These are phyloP conservation scores for Pythium coloratum DNA, from an alignment of 352 stramenopile species.

Conservation along the genomic window DNA sequence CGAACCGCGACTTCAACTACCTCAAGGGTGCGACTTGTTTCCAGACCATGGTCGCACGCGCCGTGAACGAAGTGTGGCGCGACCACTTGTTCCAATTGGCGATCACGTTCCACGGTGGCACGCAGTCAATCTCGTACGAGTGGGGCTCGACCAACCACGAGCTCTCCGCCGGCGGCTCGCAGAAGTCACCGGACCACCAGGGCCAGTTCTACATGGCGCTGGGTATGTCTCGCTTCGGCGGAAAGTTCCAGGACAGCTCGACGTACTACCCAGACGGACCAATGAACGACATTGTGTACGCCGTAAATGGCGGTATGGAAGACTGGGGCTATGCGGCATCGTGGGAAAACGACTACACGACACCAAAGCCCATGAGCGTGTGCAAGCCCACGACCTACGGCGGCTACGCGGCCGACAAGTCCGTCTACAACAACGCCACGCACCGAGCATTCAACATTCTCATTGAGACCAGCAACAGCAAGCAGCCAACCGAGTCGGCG, in stretches of 20 bases:
- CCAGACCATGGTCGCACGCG: conserved; percentile 91
- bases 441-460: conserved; percentile 94
- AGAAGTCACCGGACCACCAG: conserved; percentile 54
- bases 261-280: conserved; percentile 62
- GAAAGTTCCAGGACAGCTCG: conserved; percentile 56
- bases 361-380: conserved; percentile 45
- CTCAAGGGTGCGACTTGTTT: conserved; percentile 84
- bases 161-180: conserved; percentile 38
- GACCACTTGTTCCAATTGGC: conserved; percentile 95
- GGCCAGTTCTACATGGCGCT: conserved; percentile 50
- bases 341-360: conserved; percentile 67
- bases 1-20: conserved; percentile 98
- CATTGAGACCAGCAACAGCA: conserved; percentile 91
- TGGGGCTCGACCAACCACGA: conserved; percentile 92
- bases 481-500: conserved; percentile 59
- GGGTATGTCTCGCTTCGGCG: conserved; percentile 69
- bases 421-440: conserved; percentile 88
- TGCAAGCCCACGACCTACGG: conserved; percentile 86
- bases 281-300: conserved; percentile 96
- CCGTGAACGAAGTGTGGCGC: conserved; percentile 95
- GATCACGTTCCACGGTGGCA: conserved; percentile 97
- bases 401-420: conserved; percentile 86
- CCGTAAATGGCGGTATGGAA: conserved; percentile 95
- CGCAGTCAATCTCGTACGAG: conserved; percentile 94
- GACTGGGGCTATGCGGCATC: conserved; percentile 93